phyloP scores from a whole-genome alignment of 139 green algal species.

The Closterium sp. region DNA sequence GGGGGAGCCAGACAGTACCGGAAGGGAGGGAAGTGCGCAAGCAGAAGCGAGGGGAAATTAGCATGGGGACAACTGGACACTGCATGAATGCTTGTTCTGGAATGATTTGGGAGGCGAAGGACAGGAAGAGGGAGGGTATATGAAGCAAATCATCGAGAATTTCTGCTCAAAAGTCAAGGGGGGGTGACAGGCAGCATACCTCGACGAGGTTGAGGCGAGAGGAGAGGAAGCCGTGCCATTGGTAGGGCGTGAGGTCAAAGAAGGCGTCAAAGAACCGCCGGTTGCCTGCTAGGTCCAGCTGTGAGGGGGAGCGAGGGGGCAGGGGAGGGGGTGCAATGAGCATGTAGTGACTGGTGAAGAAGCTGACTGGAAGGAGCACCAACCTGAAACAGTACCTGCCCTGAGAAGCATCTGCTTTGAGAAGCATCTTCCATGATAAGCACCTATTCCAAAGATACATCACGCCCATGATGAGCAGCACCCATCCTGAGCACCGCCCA shows the following conservation, averaged over 20 bases:
- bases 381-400: too few relatives aligned
- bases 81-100: too few relatives aligned
- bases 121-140: not conserved
- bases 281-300: constrained; percentile 67
- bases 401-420: too few relatives aligned
- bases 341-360: not conserved
- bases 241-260: constrained; percentile 82
- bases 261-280: constrained; percentile 95
- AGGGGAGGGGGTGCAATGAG: not conserved
- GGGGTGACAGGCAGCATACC: constrained; percentile 5
- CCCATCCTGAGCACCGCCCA: not conserved
- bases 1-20: not conserved
- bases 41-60: not conserved
- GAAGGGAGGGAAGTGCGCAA: too few relatives aligned
- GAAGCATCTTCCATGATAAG: too few relatives aligned
- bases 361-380: not conserved
- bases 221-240: constrained; percentile 98
- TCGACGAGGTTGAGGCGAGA: constrained; percentile 31
- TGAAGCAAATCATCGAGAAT: too few relatives aligned
- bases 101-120: too few relatives aligned
- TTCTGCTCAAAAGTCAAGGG: not conserved
- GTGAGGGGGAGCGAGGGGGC: not conserved
- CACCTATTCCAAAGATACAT: too few relatives aligned
- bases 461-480: not conserved
- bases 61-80: too few relatives aligned